These are phyloP conservation scores for Lablab purpureus DNA, from an alignment of 306 rosid genomes.

Conservation along the genomic window DNA sequence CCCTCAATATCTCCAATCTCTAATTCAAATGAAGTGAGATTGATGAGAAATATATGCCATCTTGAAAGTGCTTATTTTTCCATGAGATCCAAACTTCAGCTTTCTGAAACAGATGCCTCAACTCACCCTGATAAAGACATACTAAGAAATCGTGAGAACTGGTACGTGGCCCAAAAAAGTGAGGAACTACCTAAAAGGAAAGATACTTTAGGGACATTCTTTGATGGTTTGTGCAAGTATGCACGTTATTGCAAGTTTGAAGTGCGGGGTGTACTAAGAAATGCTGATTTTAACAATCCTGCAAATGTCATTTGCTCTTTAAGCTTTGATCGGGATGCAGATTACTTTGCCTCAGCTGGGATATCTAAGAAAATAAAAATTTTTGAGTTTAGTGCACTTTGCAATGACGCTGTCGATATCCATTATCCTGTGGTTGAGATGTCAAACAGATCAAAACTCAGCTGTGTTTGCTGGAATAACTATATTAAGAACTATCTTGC, in stretches of 20 bases:
- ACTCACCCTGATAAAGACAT: slow-evolving; percentile 59
- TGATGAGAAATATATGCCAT: slow-evolving; percentile 64
- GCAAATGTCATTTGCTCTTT: slow-evolving; percentile 87
- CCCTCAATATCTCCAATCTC: slow-evolving; percentile 47
- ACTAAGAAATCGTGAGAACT: slow-evolving; percentile 67
- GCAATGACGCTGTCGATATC: slow-evolving; percentile 77
- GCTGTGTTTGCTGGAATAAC: slow-evolving; percentile 96
- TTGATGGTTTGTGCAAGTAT: slow-evolving; percentile 95
- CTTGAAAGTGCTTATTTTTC: slow-evolving; percentile 90
- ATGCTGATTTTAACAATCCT: slow-evolving; percentile 76
- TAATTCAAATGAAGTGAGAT: slow-evolving; percentile 58
- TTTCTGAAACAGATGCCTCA: slow-evolving; percentile 61
- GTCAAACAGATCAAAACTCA: slow-evolving; percentile 81
- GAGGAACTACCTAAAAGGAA: slow-evolving; percentile 53
- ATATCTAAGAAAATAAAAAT: slow-evolving; percentile 91
- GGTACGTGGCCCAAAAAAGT: slow-evolving; percentile 47
- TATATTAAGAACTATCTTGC: slow-evolving; percentile 93
- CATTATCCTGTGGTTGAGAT: slow-evolving; percentile 91
- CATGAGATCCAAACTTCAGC: slow-evolving; percentile 78
- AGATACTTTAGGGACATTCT: slow-evolving; percentile 78
- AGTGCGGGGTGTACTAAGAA: slow-evolving; percentile 84
- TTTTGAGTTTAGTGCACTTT: slow-evolving; percentile 79
- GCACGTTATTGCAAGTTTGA: slow-evolving; percentile 84
- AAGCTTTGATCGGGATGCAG: slow-evolving; percentile 93
- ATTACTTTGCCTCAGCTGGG: slow-evolving; percentile 94